These are phyloP conservation scores for Aspergillus intermedius DNA, from an alignment of 2,329 filamentous ascomycete species.

Conservation along the genomic window DNA sequence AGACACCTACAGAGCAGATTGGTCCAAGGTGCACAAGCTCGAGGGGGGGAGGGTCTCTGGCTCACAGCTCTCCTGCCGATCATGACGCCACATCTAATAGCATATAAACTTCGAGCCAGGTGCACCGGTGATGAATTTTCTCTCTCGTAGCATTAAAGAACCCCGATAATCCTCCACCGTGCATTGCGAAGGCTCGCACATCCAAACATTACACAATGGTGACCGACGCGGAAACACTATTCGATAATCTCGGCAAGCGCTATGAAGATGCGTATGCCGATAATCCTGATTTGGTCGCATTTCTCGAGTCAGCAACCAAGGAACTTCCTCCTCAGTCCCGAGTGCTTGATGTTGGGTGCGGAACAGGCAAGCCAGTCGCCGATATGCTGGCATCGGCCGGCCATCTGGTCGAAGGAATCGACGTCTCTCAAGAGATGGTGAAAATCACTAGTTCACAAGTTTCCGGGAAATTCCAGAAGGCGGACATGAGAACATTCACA, in stretches of 20 bases:
- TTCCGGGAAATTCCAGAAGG: conserved; percentile 8
- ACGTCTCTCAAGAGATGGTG: conserved; percentile 11
- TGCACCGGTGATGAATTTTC: too few species aligned
- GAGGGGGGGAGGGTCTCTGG: too few species aligned
- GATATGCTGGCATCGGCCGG: conserved; percentile 8
- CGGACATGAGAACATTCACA: conserved; percentile 11
- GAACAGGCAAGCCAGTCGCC: conserved; percentile 13
- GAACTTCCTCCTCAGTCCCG: conserved; percentile 1
- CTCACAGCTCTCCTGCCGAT: too few species aligned
- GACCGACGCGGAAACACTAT: conserved; percentile 6
- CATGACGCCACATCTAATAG: too few species aligned
- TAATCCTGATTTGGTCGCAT: conserved; percentile 2
- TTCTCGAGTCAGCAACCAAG: conserved; percentile 3
- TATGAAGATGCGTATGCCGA: conserved; percentile 12
- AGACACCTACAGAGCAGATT: too few species aligned
- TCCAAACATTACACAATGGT: neutral
- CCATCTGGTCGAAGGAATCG: conserved; percentile 12
- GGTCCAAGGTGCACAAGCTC: too few species aligned
- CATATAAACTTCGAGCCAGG: too few species aligned
- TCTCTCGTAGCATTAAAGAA: too few species aligned
- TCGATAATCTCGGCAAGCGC: conserved; percentile 8
- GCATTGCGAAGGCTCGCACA: too few species aligned
- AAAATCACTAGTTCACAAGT: conserved; percentile 8
- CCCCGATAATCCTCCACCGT: too few species aligned
- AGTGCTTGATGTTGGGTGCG: conserved; percentile 16